Evolutionary conservation across 805 yeast genomes (phyloP), one percentile per base, ranked within the genome.

Genomic region (Brettanomyces nanus): DNA sequence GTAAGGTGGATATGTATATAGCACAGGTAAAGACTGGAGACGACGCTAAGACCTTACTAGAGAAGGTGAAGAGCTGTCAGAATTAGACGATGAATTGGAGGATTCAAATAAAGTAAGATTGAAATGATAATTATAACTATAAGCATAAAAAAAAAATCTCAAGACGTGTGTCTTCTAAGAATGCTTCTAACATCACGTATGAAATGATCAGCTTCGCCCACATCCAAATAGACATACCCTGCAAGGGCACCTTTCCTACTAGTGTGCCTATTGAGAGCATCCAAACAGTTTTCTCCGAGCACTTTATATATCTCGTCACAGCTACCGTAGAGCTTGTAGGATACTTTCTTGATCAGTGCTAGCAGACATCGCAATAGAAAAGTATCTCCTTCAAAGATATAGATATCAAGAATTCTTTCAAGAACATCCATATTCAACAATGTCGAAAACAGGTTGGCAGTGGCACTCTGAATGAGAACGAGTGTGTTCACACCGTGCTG

Each of bases 1-100:
- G 79, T 19, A 60, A 66, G 31, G 65, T 87, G 35, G 77, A 73
- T 25, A 80, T 87, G 1, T 89, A 75, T 53, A 65, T 86, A 35
- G 65, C 82, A 17, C 77, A 75, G 49, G 94, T 90, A 31, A 90
- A 89, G 62, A 77, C 86, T 0, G 68, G 72, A n/a, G 72, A 62
- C 4, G 90, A 80, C 55, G 92, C 80, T 15, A 61, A 65, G 28
- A 74, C 69, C 38, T 62, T 84, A 40, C 51, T 69, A 20, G 56
- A 54, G 6, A 47, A 49, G 10, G 48, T 61, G 27, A 40, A 48
- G 33, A 37, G 40, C 13, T 47, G 54, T 33, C 59, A 54, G 44
- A 29, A 22, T 19, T 20, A 20, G 21, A 6, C 21, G 19, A 20
- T 30, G 19, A n/a, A n/a, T n/a, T n/a, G n/a, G n/a, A n/a, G n/a